These are phyloP conservation scores for Sextonia rubra DNA, from an alignment of 164 flowering plant genomes.

Conservation along the genomic window DNA sequence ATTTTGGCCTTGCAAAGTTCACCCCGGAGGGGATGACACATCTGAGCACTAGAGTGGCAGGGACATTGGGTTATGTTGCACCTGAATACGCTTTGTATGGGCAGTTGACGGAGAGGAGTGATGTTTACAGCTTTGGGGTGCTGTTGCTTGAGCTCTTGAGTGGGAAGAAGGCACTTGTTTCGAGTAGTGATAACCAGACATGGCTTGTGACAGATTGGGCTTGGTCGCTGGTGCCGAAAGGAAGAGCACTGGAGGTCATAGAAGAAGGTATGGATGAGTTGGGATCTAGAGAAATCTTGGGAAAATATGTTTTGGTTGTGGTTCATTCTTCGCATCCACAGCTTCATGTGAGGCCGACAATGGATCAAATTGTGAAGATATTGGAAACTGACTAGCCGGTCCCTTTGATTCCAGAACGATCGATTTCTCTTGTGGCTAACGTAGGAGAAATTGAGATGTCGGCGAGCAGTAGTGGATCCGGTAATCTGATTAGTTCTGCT, in stretches of 20 bases:
- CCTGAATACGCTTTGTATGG: slow-evolving; percentile 89
- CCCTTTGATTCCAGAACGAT: slow-evolving; percentile 68
- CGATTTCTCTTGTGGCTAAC: slow-evolving; percentile 48
- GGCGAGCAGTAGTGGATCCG: slow-evolving; percentile 53
- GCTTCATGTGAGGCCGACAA: slow-evolving; percentile 76
- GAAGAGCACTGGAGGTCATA: slow-evolving; percentile 55
- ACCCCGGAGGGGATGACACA: slow-evolving; percentile 77
- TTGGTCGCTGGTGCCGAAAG: slow-evolving; percentile 62
- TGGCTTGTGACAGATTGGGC: slow-evolving; percentile 74
- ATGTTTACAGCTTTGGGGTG: slow-evolving; percentile 83
- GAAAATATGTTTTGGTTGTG: slow-evolving; percentile 63
- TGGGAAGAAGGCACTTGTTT: slow-evolving; percentile 60
- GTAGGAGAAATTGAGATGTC: slow-evolving; percentile 62
- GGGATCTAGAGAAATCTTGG: slow-evolving; percentile 47
- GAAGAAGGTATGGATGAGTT: slow-evolving; percentile 71
- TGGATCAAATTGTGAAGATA: slow-evolving; percentile 88
- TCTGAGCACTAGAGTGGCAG: slow-evolving; percentile 86
- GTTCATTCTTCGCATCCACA: slow-evolving; percentile 79
- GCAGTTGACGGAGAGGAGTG: too few relatives aligned
- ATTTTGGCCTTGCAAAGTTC: slow-evolving; percentile 88
- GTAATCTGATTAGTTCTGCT: slow-evolving; percentile 39
- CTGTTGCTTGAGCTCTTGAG: slow-evolving; percentile 83
- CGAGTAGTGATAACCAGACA: slow-evolving; percentile 32
- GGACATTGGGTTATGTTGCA: slow-evolving; percentile 91
- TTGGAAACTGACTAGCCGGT: slow-evolving; percentile 62